Base-by-base conservation (phyloP, 169 alveolate genomes). In the Eimeria maxima region DNA sequence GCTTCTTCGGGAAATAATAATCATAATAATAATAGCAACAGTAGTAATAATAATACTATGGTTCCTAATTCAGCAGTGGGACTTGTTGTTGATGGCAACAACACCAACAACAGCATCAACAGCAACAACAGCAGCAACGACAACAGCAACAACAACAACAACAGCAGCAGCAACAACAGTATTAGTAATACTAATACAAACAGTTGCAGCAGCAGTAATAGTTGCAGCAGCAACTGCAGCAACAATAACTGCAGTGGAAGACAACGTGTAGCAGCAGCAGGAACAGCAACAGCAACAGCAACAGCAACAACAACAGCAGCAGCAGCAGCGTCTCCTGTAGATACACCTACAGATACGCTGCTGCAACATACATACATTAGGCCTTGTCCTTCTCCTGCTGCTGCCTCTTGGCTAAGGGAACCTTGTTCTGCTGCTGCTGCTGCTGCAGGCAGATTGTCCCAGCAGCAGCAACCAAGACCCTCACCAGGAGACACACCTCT, bases 371-470 rank as follows among this genome's bases (percentile, higher is more conserved):
- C n/a, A n/a, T 50, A 1, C 67, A 33, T 3, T 38, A 50, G 60
- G n/a, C n/a, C n/a, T 44, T 47, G 71, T 13, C 90, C 45, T 33
- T 65, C 20, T 18, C 18, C 50, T 38, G 50, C 80, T 11, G 63
- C 60, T n/a, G 11, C 81, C 33, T 33, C 63, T 38, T 57, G 65
- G 80, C 50, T 24, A 33, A 24, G 47, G 27, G 91, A 38, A n/a
- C 71, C 90, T 44, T 16, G 69, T 53, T 7, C 67, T 57, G 67
- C 67, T 57, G 67, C 67, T 57, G 67, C 67, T 14, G 74, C 55
- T 8, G 42, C 91, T 38, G 47, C 91, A 20, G 29, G 93, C 81
- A 86, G 81, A n/a, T n/a, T n/a, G n/a, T n/a, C n/a, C n/a, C 55
- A 33, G 45, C 74, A 86, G 63, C 42, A n/a, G 63, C 90, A n/a